Evolutionary conservation across 2,329 filamentous ascomycete genomes (phyloP).

Genomic region (Alternaria sp.): DNA sequence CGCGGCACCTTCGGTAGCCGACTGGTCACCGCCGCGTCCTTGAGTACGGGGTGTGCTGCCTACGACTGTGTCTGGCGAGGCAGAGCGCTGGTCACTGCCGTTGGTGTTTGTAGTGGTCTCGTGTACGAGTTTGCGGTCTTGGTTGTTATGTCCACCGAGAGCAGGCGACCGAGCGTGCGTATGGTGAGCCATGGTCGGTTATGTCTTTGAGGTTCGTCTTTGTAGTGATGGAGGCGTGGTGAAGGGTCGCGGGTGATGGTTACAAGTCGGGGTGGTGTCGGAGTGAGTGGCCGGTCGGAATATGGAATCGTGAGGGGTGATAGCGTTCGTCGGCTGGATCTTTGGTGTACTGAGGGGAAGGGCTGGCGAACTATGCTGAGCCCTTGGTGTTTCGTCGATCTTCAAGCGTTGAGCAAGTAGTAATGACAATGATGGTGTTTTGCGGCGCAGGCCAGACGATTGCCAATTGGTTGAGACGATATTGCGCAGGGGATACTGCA

Average conservation of each 20-base stretch:
- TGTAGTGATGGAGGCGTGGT: constrained; percentile 6
- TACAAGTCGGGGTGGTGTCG: neutral
- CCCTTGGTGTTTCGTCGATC: constrained; percentile 41
- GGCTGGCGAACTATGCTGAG: constrained; percentile 47
- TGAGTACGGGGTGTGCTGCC: constrained; percentile 29
- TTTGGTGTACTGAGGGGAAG: constrained; percentile 42
- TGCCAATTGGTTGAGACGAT: constrained; percentile 39
- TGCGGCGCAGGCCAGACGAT: constrained; percentile 42
- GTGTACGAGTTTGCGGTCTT: constrained; percentile 38
- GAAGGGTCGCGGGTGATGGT: neutral
- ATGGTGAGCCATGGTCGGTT: constrained; percentile 35
- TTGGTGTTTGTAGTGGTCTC: constrained; percentile 26
- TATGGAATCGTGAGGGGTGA: constrained; percentile 14
- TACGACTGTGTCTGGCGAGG: constrained; percentile 23
- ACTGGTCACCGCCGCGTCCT: constrained; percentile 34
- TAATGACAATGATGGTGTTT: constrained; percentile 42
- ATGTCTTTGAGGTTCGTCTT: constrained; percentile 4
- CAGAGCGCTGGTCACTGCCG: constrained; percentile 30
- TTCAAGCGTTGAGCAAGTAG: constrained; percentile 36
- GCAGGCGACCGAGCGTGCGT: constrained; percentile 30
- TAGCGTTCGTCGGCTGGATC: constrained; percentile 32
- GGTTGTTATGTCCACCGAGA: constrained; percentile 38
- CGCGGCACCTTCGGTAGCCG: constrained; percentile 34
- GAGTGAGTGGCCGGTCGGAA: constrained; percentile 1
- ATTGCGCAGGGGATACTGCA: constrained; percentile 42